Base-by-base conservation (phyloP, 2,329 filamentous ascomycete genomes). In the Penicillium palitans region DNA sequence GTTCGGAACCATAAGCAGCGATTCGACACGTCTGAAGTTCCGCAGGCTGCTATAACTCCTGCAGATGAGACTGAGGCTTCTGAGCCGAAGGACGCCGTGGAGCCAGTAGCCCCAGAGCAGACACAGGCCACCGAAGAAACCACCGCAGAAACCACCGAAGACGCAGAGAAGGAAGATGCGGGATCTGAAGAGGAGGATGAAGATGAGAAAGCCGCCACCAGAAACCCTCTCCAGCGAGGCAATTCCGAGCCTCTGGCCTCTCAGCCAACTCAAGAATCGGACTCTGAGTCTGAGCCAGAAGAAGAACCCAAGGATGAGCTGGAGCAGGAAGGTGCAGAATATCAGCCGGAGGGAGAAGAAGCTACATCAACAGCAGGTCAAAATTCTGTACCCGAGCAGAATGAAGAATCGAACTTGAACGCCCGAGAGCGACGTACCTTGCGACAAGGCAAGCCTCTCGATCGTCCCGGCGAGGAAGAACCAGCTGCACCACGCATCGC, bases 1-100 rank as follows among this genome's bases (percentile, higher is more conserved):
- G 90, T 91, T 72, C 83, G 82, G 4, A 89, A 86, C 57, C 93
- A 97, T 73, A 81, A 87, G 42, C 89, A 96, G 72, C 82, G 88
- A 55, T 64, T 87, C 35, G 77, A 81, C 17, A 67, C 70, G 21
- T 51, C 67, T 19, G 68, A 69, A 21, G 52, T 61, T 50, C 50
- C 29, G 10, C 21, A 37, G 3, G 29, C 37, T 21, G 42, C 37
- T 37, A 27, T 24, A 31, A 37, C 17, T 12, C 33, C 60, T 4
- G 63, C 67, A 15, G 52, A 79, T n/a, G 69, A 70, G 31, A 57
- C 63, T 31, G 62, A 65, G 27, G 54, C 62, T 51, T 55, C 58
- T 6, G 64, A 70, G 15, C 3, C 6, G 13, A 55, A 60, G 25
- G 57, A 61, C 2, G 24, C 45, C 1, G 46, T 67, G 62, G 39